Percentiles rank a stretch among this genome's conserved stretches.
Conservation (phyloP, 2,329 filamentous ascomycete genomes). For the Stachybotrys chartarum region DNA sequence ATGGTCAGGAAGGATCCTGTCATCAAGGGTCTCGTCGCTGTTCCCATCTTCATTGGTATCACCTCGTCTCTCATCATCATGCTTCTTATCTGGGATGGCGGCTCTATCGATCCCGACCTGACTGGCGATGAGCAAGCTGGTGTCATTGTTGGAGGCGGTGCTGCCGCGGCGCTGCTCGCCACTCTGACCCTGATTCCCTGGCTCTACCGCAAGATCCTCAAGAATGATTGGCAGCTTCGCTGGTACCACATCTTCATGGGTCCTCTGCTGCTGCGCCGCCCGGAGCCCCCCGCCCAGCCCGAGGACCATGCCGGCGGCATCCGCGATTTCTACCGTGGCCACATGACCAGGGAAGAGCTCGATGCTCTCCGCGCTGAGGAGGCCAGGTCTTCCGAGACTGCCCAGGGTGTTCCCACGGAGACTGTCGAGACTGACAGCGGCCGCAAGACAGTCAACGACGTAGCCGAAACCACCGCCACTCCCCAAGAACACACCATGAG, state of each 20-base stretch:
- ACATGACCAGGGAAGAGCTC: not conserved
- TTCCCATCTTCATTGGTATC: constrained; percentile 51
- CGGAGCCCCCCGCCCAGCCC: constrained; percentile 31
- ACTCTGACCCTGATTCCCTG: constrained; percentile 49
- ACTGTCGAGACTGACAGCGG: not conserved
- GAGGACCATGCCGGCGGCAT: constrained; percentile 16
- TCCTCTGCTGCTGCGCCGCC: constrained; percentile 41
- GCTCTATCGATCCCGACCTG: constrained; percentile 36
- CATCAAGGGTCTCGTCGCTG: constrained; percentile 41
- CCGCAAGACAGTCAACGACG: constrained; percentile 2
- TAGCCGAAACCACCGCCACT: not conserved
- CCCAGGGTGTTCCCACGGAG: constrained; percentile 7
- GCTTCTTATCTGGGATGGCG: constrained; percentile 53
- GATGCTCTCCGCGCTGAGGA: not conserved
- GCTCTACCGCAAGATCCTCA: constrained; percentile 49
- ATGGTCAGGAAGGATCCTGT: constrained; percentile 46
- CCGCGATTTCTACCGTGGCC: not conserved
- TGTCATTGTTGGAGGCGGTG: not conserved
- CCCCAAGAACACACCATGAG: not conserved
- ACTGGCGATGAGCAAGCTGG: constrained; percentile 26
- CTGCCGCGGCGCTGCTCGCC: not conserved
- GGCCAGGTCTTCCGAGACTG: not conserved
- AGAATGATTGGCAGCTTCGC: constrained; percentile 54
- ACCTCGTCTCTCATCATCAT: constrained; percentile 49
- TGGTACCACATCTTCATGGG: constrained; percentile 46